Percentiles rank a stretch among this genome's conserved stretches.
Evolutionary conservation across 2,329 filamentous ascomycete species (phyloP).

Genomic region (Trichoderma harzianum): DNA sequence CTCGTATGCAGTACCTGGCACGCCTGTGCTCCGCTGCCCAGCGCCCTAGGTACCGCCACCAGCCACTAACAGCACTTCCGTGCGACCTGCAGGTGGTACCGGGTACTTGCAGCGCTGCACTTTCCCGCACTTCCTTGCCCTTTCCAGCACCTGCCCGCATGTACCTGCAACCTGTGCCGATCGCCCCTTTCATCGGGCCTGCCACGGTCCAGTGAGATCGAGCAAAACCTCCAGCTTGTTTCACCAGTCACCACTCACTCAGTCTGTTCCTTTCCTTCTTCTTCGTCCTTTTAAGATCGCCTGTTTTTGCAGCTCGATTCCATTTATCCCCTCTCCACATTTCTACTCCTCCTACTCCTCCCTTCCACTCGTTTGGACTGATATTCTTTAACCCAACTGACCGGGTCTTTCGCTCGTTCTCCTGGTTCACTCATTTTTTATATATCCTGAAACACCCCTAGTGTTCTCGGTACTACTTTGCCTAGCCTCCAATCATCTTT

Average conservation of each 20-base stretch:
- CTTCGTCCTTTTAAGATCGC: neutral
- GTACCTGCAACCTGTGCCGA: neutral
- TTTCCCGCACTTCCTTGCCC: neutral
- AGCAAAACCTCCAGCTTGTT: neutral
- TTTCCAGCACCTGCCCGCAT: neutral
- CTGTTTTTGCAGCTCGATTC: slow-evolving; percentile 8
- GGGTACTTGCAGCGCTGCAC: neutral
- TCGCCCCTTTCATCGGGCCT: slow-evolving; percentile 15
- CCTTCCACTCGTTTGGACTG: slow-evolving; percentile 5
- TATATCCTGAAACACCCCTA: slow-evolving; percentile 16
- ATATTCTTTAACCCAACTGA: neutral
- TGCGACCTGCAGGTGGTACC: neutral
- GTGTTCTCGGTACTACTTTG: slow-evolving; percentile 26
- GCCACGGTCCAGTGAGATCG: slow-evolving; percentile 2
- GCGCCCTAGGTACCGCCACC: neutral
- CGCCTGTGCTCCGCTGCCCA: neutral
- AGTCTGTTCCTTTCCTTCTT: slow-evolving; percentile 16
- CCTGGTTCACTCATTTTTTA: slow-evolving; percentile 18
- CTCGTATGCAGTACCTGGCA: slow-evolving; percentile 11
- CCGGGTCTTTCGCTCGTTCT: slow-evolving; percentile 17
- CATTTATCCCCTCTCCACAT: slow-evolving; percentile 8
- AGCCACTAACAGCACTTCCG: neutral
- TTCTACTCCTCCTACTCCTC: slow-evolving; percentile 3
- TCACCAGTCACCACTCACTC: neutral
- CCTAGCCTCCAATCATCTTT: slow-evolving; percentile 1